phyloP scores from a whole-genome alignment of 192 early-diverging fungal genomes.

The Entomortierella parvispora region DNA sequence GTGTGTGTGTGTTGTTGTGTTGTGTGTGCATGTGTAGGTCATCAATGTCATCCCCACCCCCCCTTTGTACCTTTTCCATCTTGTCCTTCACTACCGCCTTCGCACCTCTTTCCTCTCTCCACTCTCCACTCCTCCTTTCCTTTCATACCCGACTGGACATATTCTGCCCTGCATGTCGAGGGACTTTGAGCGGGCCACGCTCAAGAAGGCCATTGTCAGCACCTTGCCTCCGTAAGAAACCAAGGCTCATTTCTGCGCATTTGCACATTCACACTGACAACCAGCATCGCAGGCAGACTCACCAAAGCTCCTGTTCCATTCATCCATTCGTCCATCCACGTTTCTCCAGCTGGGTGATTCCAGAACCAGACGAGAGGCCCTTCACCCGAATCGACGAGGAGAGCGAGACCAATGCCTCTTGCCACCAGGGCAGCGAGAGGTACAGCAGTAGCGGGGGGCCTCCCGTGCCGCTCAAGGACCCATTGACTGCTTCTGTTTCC shows the following conservation, averaged over 20 bases:
- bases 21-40: slow-evolving; percentile 5
- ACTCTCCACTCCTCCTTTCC: background rate
- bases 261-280: background rate
- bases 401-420: too few relatives aligned
- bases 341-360: background rate
- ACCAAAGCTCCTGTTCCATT: background rate
- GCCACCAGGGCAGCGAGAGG: too few relatives aligned
- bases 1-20: too few relatives aligned
- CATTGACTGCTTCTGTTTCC: too few relatives aligned
- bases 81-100: background rate
- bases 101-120: background rate
- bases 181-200: slow-evolving; percentile 45
- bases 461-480: too few relatives aligned
- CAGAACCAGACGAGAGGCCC: background rate
- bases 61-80: slow-evolving; percentile 5
- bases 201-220: slow-evolving; percentile 39
- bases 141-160: too few relatives aligned
- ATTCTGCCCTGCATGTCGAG: slow-evolving; percentile 7
- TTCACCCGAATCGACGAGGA: background rate
- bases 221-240: slow-evolving; percentile 37
- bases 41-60: background rate
- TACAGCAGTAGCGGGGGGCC: too few relatives aligned
- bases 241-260: background rate
- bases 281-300: too few relatives aligned
- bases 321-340: too few relatives aligned